These are phyloP conservation scores for Metrosideros polymorpha DNA, from an alignment of 441 rosid genomes.

Conservation along the genomic window DNA sequence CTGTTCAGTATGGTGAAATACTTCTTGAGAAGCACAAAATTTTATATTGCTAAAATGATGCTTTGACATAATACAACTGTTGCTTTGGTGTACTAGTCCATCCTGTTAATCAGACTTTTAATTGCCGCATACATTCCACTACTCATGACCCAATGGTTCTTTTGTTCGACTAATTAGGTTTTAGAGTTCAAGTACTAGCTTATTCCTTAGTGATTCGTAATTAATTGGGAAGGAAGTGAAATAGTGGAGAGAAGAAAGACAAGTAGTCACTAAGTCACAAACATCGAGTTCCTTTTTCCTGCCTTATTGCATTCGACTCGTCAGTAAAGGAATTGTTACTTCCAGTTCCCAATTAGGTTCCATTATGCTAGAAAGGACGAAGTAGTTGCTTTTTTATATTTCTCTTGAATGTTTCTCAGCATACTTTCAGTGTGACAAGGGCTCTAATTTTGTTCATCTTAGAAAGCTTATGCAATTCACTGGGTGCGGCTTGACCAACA, in stretches of 20 bases:
- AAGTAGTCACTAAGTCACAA: neutral
- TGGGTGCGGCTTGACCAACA: slow-evolving; percentile 83
- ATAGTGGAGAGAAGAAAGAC: neutral
- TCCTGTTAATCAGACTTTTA: neutral
- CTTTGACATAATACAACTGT: neutral
- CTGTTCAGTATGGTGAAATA: neutral
- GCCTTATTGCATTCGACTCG: neutral
- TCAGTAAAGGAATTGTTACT: neutral
- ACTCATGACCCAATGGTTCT: neutral
- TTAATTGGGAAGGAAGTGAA: neutral
- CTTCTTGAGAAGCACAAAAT: neutral
- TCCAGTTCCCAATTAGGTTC: neutral
- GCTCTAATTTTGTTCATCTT: slow-evolving; percentile 5
- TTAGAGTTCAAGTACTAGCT: neutral
- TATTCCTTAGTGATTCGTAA: neutral
- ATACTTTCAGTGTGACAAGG: neutral
- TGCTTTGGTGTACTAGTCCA: neutral
- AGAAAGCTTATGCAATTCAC: slow-evolving; percentile 91
- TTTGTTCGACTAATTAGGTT: neutral
- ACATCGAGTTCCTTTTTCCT: neutral
- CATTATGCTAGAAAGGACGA: neutral
- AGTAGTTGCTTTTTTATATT: too few species aligned
- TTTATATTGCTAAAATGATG: neutral
- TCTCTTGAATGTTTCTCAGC: neutral
- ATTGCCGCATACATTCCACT: neutral